phyloP scores from a whole-genome alignment of 176 grass and related monocot species.

The Musa itinerans region DNA sequence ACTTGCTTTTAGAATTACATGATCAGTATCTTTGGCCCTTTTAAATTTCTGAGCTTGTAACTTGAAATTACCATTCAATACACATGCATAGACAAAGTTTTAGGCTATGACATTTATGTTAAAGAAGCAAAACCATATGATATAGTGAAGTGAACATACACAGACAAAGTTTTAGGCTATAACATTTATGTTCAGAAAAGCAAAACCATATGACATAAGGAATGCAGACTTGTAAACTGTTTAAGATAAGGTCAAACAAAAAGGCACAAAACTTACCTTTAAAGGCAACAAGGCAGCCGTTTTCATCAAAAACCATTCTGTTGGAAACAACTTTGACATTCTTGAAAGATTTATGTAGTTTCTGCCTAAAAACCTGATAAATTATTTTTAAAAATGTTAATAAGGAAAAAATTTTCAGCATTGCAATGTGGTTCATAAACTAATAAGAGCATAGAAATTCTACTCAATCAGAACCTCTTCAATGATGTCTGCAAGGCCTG shows the following conservation, averaged over 20 bases:
- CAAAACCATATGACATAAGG: not conserved
- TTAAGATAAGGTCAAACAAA: not conserved
- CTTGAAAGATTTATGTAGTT: conserved; percentile 68
- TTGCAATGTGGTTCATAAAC: not conserved
- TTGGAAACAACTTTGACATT: conserved; percentile 92
- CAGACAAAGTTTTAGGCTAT: not conserved
- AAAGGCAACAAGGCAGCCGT: conserved; percentile 64
- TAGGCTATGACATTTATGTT: not conserved
- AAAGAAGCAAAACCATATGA: not conserved
- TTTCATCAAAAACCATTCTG: conserved; percentile 88
- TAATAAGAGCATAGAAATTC: not conserved
- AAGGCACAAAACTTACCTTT: conserved; percentile 49
- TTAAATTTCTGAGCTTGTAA: no score
- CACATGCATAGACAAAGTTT: not conserved
- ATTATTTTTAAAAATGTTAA: conserved; percentile 10
- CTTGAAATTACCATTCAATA: no score
- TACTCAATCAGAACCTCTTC: conserved; percentile 47
- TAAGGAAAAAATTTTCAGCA: not conserved
- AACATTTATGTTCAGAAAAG: not conserved
- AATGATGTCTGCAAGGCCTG: conserved; percentile 92
- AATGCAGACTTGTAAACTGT: not conserved
- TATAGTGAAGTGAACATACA: not conserved
- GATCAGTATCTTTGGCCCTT: no score
- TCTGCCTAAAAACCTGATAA: conserved; percentile 79
- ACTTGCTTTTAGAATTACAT: no score